These are phyloP conservation scores for Lentinula raphanica DNA, from an alignment of 768 basidiomycete species.

Conservation along the genomic window DNA sequence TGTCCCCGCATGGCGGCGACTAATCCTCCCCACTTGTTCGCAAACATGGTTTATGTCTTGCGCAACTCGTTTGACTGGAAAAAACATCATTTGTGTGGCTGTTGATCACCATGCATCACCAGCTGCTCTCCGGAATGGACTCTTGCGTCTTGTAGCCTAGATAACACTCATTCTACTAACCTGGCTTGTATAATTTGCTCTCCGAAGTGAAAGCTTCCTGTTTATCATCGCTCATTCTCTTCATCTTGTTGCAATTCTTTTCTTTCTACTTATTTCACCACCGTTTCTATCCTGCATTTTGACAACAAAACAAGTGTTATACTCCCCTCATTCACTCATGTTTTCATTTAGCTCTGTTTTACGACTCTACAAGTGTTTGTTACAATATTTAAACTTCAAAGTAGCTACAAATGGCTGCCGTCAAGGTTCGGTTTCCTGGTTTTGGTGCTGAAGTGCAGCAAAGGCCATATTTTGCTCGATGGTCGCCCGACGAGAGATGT, in stretches of 20 bases:
- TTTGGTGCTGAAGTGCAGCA: slow-evolving; percentile 53
- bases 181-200: slow-evolving; percentile 9
- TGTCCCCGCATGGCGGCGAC: neutral
- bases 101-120: slow-evolving; percentile 8
- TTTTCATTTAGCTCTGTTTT: slow-evolving; percentile 14
- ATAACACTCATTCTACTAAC: slow-evolving; percentile 2
- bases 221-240: neutral
- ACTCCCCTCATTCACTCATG: slow-evolving; percentile 12
- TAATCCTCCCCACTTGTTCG: slow-evolving; percentile 4
- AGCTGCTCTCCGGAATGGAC: slow-evolving; percentile 2
- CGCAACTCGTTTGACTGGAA: neutral
- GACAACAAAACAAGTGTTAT: neutral
- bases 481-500: slow-evolving; percentile 54
- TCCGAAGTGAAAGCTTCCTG: neutral
- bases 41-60: slow-evolving; percentile 2
- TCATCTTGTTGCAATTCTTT: neutral
- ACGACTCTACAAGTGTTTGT: slow-evolving; percentile 15
- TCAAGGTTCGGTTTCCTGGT: slow-evolving; percentile 14
- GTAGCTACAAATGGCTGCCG: slow-evolving; percentile 3
- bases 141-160: slow-evolving; percentile 3
- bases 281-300: neutral
- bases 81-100: slow-evolving; percentile 4
- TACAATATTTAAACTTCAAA: slow-evolving; percentile 13
- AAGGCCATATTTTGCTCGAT: slow-evolving; percentile 85
- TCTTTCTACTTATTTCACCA: slow-evolving; percentile 16